A percentile compares a stretch with the other conserved stretches of the same genome.
phyloP scores from a whole-genome alignment of 2,329 filamentous ascomycete genomes.

The Talaromyces marneffei region DNA sequence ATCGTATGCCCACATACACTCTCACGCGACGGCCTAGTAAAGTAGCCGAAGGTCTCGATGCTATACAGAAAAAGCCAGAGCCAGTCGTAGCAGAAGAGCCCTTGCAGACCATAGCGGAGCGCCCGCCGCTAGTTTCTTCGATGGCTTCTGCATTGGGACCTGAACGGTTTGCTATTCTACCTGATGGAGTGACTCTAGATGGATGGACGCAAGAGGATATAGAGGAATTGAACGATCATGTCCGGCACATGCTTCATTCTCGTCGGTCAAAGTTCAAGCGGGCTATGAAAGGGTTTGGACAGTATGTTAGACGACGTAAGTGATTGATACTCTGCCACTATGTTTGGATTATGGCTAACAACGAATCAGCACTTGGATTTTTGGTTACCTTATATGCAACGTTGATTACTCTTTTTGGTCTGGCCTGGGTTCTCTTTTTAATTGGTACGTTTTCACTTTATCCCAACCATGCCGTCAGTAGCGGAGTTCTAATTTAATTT shows the following conservation, averaged over 20 bases:
- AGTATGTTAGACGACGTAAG: constrained; percentile 67
- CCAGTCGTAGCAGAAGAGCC: constrained; percentile 19
- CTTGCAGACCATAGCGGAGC: constrained; percentile 8
- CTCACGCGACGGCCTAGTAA: constrained; percentile 51
- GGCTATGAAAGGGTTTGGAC: constrained; percentile 69
- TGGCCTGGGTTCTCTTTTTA: constrained; percentile 85
- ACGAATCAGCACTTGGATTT: constrained; percentile 61
- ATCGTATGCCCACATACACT: constrained; percentile 72
- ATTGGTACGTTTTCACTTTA: constrained; percentile 54
- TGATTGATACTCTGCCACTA: constrained; percentile 15
- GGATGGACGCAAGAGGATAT: constrained; percentile 73
- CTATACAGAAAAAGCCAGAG: constrained; percentile 7
- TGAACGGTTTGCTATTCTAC: constrained; percentile 71
- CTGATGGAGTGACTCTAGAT: constrained; percentile 64
- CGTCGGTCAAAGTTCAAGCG: constrained; percentile 73
- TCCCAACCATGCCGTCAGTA: not conserved
- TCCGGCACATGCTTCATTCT: constrained; percentile 82
- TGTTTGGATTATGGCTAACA: not conserved
- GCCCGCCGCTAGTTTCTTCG: constrained; percentile 44
- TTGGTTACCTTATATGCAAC: constrained; percentile 77
- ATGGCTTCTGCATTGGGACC: constrained; percentile 64
- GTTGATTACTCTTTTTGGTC: constrained; percentile 75
- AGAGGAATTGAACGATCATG: constrained; percentile 73
- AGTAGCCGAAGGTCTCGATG: constrained; percentile 21
- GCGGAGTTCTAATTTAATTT: not conserved